phyloP scores from a whole-genome alignment of 2,329 filamentous ascomycete genomes.

The Fusarium xylarioides region DNA sequence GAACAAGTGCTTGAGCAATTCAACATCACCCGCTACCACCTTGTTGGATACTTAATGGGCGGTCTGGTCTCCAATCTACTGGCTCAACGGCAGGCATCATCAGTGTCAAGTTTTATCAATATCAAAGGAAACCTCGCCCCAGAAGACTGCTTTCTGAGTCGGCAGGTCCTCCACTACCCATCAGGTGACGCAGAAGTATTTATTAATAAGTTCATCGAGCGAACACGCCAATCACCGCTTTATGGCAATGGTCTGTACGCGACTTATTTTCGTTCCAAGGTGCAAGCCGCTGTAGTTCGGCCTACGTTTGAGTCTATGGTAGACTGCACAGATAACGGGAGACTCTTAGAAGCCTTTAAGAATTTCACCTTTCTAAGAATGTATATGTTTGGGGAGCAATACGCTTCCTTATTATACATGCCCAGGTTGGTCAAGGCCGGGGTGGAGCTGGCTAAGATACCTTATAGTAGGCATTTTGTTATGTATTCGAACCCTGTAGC shows the following conservation, averaged over 20 bases:
- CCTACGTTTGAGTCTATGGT: not conserved
- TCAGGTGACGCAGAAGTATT: not conserved
- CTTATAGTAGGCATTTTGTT: not conserved
- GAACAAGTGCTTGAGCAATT: not conserved
- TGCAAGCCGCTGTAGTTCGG: not conserved
- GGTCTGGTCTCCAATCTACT: not conserved
- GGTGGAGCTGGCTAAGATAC: not conserved
- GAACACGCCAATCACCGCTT: not conserved
- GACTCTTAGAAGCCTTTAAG: not conserved
- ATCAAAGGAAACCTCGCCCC: not conserved
- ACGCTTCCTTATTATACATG: not conserved
- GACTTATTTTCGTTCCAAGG: not conserved
- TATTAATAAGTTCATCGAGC: not conserved
- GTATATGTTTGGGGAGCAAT: not conserved
- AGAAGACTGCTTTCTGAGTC: not conserved
- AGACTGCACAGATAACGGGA: not conserved
- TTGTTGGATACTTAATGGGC: not conserved
- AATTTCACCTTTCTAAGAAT: not conserved
- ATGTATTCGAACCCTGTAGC: not conserved
- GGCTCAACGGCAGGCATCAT: not conserved
- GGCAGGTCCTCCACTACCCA: not conserved
- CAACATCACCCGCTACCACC: not conserved
- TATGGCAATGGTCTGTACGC: not conserved
- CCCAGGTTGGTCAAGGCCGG: not conserved
- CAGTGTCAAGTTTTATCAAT: not conserved